Evolutionary conservation across 768 basidiomycete genomes (phyloP), one percentile per base, ranked within the genome.

Genomic region (Sistotremastrum niveocremeum): DNA sequence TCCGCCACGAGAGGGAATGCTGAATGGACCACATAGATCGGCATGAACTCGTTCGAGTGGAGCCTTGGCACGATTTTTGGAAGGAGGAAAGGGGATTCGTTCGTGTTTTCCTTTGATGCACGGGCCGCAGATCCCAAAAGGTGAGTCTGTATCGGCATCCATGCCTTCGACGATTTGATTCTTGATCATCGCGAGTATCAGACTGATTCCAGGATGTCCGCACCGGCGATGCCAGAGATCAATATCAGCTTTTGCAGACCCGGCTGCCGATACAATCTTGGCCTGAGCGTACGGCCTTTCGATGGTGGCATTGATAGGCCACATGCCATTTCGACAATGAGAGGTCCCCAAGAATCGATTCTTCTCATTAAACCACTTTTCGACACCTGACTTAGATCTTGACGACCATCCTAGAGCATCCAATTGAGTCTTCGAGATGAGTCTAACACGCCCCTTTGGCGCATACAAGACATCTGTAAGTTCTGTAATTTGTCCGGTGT

Each of bases 21-120:
- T 60, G 0, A 67, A 60, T 4, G 68, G 71, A 9, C 70, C 71
- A 69, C 72, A 74, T 0, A 73, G 36, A 48, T 75, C 66, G 1
- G 57, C 52, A 49, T 70, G 62, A 7, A 72, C 46, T 28, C 64
- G 57, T 1, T 62, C 61, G 8, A 68, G 62, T 49, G 70, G 60
- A 1, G 48, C 52, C 1, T 44, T 52, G 0, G 63, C 58, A 3
- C 53, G 52, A 4, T 62, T 54, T 1, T 60, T 58, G n/a, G 56
- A 39, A 1, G 20, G 20, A 20, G 59, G 51, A 6, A 59, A 59
- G 0, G 65, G 54, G 46, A 65, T 63, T 0, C 58, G 45, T 0
- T 55, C 69, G 0, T 59, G 57, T 49, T 73, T 75, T 1, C 61
- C 70, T 45, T 66, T 67, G 1, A 66, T 52, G 41, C 73, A 75